phyloP scores from a whole-genome alignment of 169 alveolate genomes.

The Theileria sp. region DNA sequence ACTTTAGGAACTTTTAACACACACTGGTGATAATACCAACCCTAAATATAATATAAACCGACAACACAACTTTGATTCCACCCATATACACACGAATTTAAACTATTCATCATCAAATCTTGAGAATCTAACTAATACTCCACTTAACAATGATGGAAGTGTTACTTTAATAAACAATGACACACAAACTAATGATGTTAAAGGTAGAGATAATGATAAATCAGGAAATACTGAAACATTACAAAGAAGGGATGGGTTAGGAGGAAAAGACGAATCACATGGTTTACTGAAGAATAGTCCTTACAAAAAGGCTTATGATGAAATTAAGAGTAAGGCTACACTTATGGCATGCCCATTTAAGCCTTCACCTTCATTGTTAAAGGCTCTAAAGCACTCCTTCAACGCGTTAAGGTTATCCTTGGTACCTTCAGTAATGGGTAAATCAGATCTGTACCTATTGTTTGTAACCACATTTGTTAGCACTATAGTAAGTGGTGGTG shows the following conservation, averaged over 20 bases:
- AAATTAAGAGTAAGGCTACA: background rate
- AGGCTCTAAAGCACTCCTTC: slow-evolving; percentile 4
- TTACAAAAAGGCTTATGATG: background rate
- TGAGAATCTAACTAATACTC: background rate
- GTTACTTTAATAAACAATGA: background rate
- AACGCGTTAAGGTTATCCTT: background rate
- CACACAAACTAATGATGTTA: background rate
- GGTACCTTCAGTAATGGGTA: background rate
- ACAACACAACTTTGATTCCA: background rate
- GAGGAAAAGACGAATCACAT: background rate
- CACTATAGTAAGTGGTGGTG: slow-evolving; percentile 4
- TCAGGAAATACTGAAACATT: background rate
- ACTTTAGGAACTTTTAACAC: slow-evolving; percentile 16
- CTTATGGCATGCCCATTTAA: slow-evolving; percentile 14
- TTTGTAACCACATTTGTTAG: background rate
- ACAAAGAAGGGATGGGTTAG: background rate
- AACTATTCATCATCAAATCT: background rate
- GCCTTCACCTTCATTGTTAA: background rate
- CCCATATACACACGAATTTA: background rate
- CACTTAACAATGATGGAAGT: background rate
- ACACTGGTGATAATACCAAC: slow-evolving; percentile 4
- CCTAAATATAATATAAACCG: background rate
- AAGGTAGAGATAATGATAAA: background rate
- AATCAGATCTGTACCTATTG: background rate
- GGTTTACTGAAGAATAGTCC: background rate